phyloP scores from a whole-genome alignment of 352 stramenopile genomes.

The Globisporangium middletonii region DNA sequence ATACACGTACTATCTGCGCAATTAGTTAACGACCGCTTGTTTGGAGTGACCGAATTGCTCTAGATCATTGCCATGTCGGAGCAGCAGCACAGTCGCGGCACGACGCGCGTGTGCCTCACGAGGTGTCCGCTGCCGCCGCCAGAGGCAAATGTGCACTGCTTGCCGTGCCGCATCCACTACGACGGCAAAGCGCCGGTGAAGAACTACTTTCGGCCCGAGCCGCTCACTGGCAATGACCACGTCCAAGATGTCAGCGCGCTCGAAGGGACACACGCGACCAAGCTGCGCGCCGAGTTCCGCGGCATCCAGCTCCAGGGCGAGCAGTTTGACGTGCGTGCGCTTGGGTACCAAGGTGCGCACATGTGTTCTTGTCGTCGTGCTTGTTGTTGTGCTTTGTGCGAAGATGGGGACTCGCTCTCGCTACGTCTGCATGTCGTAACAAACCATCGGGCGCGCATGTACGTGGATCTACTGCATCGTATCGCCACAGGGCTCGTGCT shows the following conservation, averaged over 20 bases:
- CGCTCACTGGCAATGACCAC: constrained; percentile 22
- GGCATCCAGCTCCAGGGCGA: constrained; percentile 59
- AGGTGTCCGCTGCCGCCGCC: constrained; percentile 57
- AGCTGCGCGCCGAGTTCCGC: constrained; percentile 50
- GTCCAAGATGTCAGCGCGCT: constrained; percentile 22
- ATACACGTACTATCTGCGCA: no score
- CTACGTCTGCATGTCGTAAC: background rate
- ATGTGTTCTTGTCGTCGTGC: constrained; percentile 1
- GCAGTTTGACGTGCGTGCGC: constrained; percentile 26
- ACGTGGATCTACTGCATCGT: background rate
- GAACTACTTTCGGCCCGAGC: constrained; percentile 62
- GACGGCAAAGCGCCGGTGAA: constrained; percentile 60
- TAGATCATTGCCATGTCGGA: background rate
- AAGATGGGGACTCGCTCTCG: background rate
- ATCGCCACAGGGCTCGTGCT: constrained; percentile 44
- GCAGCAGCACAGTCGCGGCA: constrained; percentile 1
- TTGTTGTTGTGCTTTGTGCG: background rate
- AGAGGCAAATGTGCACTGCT: constrained; percentile 57
- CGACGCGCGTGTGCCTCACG: constrained; percentile 55
- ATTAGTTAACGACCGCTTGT: no score
- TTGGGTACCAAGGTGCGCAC: constrained; percentile 42
- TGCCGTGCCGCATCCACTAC: constrained; percentile 71
- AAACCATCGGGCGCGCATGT: no score
- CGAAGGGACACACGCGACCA: constrained; percentile 11
- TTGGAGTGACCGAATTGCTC: background rate